Evolutionary conservation across 2,329 filamentous ascomycete genomes (phyloP), one percentile per base, ranked within the genome.

Genomic region (Colletotrichum cereale): DNA sequence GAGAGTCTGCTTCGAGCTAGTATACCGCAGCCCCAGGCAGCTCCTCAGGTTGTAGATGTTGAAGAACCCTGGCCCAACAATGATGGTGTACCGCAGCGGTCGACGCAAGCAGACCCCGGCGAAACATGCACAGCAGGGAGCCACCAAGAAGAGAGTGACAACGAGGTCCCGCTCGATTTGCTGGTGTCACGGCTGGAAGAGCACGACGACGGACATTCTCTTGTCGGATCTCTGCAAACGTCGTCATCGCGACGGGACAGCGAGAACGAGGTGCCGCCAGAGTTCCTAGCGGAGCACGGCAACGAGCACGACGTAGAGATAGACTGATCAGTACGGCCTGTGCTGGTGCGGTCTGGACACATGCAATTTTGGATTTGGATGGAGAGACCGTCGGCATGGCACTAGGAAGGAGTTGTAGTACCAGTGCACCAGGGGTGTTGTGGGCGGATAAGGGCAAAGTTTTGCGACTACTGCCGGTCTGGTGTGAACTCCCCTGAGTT

Each of bases 1-100:
- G 86, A 87, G 74, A 79, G 83, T 3, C 83, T 93, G 52, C 81
- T 93, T n/a, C 78, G 76, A 10, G 78, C 77, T 7, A 80, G 80
- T 5, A 75, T 85, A 14, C 52, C 65, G 7, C 66, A 60, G 47
- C 26, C 24, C 53, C 38, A 69, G n/a, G 42, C 44, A 38, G 34
- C 60, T 24, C 44, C 16, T 44, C 77, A 75, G 5, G 76, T 79
- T 1, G 80, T 72, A 5, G 72, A 75, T 11, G 62, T 69, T 2
- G 73, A 69, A 12, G 66, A 60, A 3, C 65, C 69, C 21, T 72
- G 69, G 69, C 61, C 65, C 3, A 72, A 75, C 26, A 55, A 73
- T 67, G 61, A 64, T 64, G 53, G 26, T 16, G 57, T 44, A 42
- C 34, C 57, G 18, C 57, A 68, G 21, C 16, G 26, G 44, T 48